These are phyloP conservation scores for Syzygium grande DNA, from an alignment of 345 rosid species.

Conservation along the genomic window DNA sequence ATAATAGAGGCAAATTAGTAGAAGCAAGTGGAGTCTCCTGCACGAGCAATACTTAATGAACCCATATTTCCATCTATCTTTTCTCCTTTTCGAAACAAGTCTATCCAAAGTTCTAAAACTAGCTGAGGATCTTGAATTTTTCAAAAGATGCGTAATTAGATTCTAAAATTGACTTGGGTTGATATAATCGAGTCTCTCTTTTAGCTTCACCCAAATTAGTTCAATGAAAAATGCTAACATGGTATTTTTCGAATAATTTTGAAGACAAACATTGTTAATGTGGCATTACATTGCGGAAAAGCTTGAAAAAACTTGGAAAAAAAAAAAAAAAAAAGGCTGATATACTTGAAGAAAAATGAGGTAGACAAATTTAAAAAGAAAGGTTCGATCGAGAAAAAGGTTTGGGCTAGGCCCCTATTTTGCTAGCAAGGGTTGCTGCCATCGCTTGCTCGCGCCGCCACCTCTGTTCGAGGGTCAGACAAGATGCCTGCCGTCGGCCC, in stretches of 20 bases:
- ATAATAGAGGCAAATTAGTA: neutral
- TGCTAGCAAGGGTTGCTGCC: neutral
- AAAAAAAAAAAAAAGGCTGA: neutral
- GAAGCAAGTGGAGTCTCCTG: neutral
- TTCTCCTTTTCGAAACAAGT: neutral
- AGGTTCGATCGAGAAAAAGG: neutral
- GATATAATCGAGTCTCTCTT: neutral
- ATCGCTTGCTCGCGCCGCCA: neutral
- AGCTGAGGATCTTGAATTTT: neutral
- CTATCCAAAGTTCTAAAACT: neutral
- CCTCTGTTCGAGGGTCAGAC: neutral
- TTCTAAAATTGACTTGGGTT: neutral
- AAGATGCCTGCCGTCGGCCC: neutral
- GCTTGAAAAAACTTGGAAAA: neutral
- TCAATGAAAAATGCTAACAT: neutral
- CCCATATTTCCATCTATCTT: neutral
- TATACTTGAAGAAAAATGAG: accelerated
- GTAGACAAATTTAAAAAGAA: neutral
- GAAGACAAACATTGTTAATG: accelerated
- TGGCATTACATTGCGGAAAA: accelerated
- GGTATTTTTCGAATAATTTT: neutral
- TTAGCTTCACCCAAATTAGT: neutral
- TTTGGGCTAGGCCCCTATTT: neutral
- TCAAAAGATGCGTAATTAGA: too few relatives aligned
- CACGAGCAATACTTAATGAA: neutral